Base-by-base conservation (phyloP, 495 filamentous ascomycete genomes). In the Penicillium malachiteum region DNA sequence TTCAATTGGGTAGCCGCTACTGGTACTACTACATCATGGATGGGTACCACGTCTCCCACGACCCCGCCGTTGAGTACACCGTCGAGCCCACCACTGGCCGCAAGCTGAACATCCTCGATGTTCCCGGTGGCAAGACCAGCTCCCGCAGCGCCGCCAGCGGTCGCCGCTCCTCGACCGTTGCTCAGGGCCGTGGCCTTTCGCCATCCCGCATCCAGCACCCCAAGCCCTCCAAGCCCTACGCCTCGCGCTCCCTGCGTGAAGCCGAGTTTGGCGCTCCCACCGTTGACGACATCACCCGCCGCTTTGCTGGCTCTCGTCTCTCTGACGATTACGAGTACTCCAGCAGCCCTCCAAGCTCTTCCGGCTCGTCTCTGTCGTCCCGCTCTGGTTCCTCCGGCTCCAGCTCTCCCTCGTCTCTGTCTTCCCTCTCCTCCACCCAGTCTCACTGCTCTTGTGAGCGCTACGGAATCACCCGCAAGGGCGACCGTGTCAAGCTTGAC, bases 1-100 rank as follows among this genome's bases (percentile, higher is more conserved):
- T 96, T 50, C 84, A 92, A 78, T 79, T 89, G 52, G 90, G 92
- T 55, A 82, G 87, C 66, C 86, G 94, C 63, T 97, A 97, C 86
- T 98, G 95, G 94, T 98, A 97, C 85, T 98, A 98, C 83, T 98
- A 96, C 81, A 96, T 98, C 88, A 95, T 97, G 77, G 94, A 98
- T 69, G 94, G 94, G 56, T 97, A 97, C 85, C 92, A 97, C 74
- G 88, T 96, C 71, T 93, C 94, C 45, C 93, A 97, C 81, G 94
- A 98, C 76, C 94, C 95, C 48, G 90, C 90, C 66, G 84, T 89
- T 69, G 82, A 88, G 54, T 90, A 87, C 70, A 96, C 91, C 74
- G 87, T 88, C 67, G 94, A 98, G 81, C 92, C 94, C 64, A 97
- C 92, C 66, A 97, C 95, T 62, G 91, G 92, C 78, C 94, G 95